phyloP scores from a whole-genome alignment of 257 asterid species.

The Solanum pimpinellifolium region DNA sequence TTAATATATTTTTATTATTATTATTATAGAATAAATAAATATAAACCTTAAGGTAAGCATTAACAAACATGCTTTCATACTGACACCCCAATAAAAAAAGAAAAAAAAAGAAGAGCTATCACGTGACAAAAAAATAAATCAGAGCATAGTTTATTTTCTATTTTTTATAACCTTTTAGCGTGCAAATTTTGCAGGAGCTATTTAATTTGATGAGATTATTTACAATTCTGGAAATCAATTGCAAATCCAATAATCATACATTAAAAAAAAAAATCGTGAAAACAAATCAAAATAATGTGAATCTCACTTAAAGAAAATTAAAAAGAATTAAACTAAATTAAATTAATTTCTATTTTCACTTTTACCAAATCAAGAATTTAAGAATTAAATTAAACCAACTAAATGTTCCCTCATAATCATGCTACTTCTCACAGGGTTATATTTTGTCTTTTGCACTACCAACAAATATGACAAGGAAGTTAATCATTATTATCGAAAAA shows the following conservation, averaged over 20 bases:
- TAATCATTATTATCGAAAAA: neutral
- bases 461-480: neutral
- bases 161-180: neutral
- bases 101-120: neutral
- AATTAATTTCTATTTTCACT: neutral
- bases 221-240: neutral
- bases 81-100: neutral
- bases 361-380: neutral
- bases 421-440: neutral
- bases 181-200: neutral
- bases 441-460: neutral
- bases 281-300: neutral
- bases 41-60: neutral
- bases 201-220: neutral
- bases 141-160: neutral
- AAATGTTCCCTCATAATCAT: neutral
- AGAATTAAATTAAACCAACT: neutral
- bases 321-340: neutral
- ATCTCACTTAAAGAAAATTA: neutral
- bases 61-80: neutral
- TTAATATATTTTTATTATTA: neutral
- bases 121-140: neutral
- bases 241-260: neutral
- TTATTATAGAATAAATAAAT: too few relatives aligned
- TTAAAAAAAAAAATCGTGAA: neutral